These are phyloP conservation scores for Thielaviopsis ethacetica DNA, from an alignment of 2,329 filamentous ascomycete genomes.

Conservation along the genomic window DNA sequence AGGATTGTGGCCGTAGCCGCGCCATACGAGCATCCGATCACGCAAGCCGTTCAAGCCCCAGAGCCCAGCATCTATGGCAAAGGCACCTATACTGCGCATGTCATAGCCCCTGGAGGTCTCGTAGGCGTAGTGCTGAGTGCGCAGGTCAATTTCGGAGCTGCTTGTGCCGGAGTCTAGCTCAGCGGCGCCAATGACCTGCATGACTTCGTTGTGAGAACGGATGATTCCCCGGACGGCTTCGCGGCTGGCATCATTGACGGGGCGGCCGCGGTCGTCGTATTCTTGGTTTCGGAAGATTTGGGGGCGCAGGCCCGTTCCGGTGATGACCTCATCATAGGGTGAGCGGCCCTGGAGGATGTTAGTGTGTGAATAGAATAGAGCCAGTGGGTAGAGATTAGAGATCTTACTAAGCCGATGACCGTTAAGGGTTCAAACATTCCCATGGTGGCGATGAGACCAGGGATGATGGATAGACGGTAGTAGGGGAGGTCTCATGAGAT, in stretches of 20 bases:
- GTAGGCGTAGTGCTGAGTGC: constrained; percentile 28
- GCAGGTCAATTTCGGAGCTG: constrained; percentile 24
- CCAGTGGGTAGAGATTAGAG: constrained; percentile 5
- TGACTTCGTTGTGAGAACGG: constrained; percentile 45
- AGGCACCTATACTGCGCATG: constrained; percentile 20
- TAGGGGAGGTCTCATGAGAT: not conserved
- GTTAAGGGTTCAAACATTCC: constrained; percentile 39
- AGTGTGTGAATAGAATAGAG: not conserved
- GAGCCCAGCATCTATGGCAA: constrained; percentile 25
- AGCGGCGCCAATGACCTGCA: constrained; percentile 45
- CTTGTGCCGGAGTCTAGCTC: constrained; percentile 34
- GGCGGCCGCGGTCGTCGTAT: constrained; percentile 39
- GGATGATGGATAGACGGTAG: not conserved
- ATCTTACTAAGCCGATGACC: constrained; percentile 36
- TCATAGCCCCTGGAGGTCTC: constrained; percentile 32
- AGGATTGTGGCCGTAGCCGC: constrained; percentile 27
- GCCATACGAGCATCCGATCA: constrained; percentile 34
- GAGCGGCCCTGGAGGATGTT: constrained; percentile 32
- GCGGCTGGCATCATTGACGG: constrained; percentile 37
- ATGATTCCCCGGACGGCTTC: constrained; percentile 40
- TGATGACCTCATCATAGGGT: constrained; percentile 41
- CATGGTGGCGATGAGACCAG: constrained; percentile 22
- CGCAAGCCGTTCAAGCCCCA: constrained; percentile 38
- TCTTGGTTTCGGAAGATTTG: constrained; percentile 27
- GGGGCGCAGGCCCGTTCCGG: constrained; percentile 29